A percentile compares a stretch with the other conserved stretches of the same genome.
These are phyloP conservation scores for Candida awuae DNA, from an alignment of 805 yeast genomes.

Conservation along the genomic window DNA sequence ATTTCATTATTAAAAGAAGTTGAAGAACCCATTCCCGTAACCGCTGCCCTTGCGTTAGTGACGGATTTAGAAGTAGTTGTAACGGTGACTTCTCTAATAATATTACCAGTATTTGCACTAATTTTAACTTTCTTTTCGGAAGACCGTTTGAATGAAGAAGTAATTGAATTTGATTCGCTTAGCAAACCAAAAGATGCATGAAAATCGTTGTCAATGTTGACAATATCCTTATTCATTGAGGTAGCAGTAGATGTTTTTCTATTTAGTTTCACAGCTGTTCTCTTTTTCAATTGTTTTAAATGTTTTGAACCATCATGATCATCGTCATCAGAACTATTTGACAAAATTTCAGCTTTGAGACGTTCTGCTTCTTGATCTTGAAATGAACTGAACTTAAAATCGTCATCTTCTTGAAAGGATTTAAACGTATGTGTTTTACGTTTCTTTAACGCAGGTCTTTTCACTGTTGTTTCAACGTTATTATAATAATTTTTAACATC, in stretches of 20 bases:
- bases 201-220: not conserved
- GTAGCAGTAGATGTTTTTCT: slow-evolving; percentile 44
- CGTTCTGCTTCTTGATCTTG: slow-evolving; percentile 9
- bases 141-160: slow-evolving; percentile 23
- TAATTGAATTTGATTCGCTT: slow-evolving; percentile 19
- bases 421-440: slow-evolving; percentile 1
- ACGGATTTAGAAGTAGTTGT: slow-evolving; percentile 22
- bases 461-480: slow-evolving; percentile 21
- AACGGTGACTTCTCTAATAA: slow-evolving; percentile 25
- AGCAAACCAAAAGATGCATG: slow-evolving; percentile 19
- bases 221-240: not conserved
- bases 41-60: slow-evolving; percentile 22
- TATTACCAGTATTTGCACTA: slow-evolving; percentile 21
- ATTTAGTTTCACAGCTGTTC: slow-evolving; percentile 40
- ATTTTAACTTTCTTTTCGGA: slow-evolving; percentile 13
- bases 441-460: slow-evolving; percentile 18
- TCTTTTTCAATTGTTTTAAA: slow-evolving; percentile 27
- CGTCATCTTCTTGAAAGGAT: slow-evolving; percentile 8
- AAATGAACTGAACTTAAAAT: slow-evolving; percentile 8
- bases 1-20: slow-evolving; percentile 4
- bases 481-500: slow-evolving; percentile 9
- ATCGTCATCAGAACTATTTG: slow-evolving; percentile 22
- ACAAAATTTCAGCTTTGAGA: slow-evolving; percentile 5
- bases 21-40: slow-evolving; percentile 19
- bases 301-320: slow-evolving; percentile 30